Evolutionary conservation across 2,329 filamentous ascomycete species (phyloP), one percentile per base, ranked within the genome.

Genomic region (Hortaea sp.): DNA sequence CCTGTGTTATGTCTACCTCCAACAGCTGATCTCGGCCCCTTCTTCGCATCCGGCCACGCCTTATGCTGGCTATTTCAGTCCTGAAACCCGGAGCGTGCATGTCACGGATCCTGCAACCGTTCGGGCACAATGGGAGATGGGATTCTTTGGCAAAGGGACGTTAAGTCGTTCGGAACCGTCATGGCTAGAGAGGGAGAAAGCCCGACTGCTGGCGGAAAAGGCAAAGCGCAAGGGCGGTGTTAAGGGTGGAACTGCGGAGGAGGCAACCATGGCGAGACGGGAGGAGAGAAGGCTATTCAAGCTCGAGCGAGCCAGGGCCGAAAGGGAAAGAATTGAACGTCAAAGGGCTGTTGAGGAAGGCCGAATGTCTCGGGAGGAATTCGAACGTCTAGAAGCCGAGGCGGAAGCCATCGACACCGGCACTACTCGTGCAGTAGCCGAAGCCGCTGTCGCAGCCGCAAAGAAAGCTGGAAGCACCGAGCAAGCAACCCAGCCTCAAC

Each of bases 111-210:
- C 80, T 28, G 73, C 75, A 46, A 82, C 87, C 3, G 82, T 94
- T 51, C 76, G 84, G 45, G 87, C 83, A 1, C 68, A 98, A 27
- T 98, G 94, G 92, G 86, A 95, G 66, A 87, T 94, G 69, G 92
- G 92, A 5, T 98, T 98, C 68, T 98, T 90, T 66, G 94, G 94
- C 41, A 95, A 95, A 66, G 92, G 92, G 39, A 90, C 74, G 57
- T 71, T 97, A 48, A 95, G 89, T 69, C 81, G 94, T 57, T 95
- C 89, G 72, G 90, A 98, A 64, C 90, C 90, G 3, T 92, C 82
- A 56, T 98, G 92, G 92, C 66, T 95, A 43, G 85, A 85, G 53
- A 76, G 85, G 52, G 88, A 95, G 66, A 84, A 86, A 64, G 81
- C 83, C 29, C 77, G 83, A 43, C 69, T 81, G 28, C 76, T 78